Evolutionary conservation across 148 eudicot species (phyloP).

Genomic region (Heliosperma pusillum): DNA sequence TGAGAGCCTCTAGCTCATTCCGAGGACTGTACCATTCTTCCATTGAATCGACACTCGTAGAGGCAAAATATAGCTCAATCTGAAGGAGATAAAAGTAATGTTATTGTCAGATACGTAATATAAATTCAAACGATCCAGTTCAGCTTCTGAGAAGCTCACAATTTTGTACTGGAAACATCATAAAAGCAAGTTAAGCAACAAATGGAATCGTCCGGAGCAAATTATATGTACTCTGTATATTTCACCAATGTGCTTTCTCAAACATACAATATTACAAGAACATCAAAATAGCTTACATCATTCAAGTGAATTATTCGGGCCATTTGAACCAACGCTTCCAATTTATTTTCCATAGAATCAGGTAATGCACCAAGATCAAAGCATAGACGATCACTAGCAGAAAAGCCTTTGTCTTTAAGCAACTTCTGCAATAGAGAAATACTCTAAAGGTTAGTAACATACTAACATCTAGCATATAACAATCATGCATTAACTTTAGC

Average conservation of each 20-base stretch:
- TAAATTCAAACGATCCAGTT: background rate
- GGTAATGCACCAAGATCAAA: constrained; percentile 29
- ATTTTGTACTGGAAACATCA: background rate
- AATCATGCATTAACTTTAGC: too few relatives aligned
- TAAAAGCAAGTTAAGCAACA: constrained; percentile 7
- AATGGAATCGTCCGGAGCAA: background rate
- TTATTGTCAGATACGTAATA: constrained; percentile 5
- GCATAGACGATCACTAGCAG: constrained; percentile 32
- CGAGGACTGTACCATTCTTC: constrained; percentile 47
- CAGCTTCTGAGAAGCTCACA: background rate
- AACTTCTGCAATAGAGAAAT: constrained; percentile 42
- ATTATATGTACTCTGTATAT: background rate
- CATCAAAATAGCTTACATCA: constrained; percentile 47
- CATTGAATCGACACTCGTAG: constrained; percentile 29
- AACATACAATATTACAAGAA: background rate
- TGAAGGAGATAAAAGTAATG: constrained; percentile 33
- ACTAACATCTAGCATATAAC: too few relatives aligned
- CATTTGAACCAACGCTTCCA: constrained; percentile 49
- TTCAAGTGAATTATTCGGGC: constrained; percentile 62
- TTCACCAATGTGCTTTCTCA: background rate
- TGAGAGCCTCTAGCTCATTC: constrained; percentile 82
- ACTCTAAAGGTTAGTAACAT: constrained; percentile 8
- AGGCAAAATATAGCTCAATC: constrained; percentile 77
- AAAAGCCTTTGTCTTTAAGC: constrained; percentile 45
- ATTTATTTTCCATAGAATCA: constrained; percentile 31